These are phyloP conservation scores for Zopfochytrium polystomum DNA, from an alignment of 371 early-diverging fungal genomes.

Conservation along the genomic window DNA sequence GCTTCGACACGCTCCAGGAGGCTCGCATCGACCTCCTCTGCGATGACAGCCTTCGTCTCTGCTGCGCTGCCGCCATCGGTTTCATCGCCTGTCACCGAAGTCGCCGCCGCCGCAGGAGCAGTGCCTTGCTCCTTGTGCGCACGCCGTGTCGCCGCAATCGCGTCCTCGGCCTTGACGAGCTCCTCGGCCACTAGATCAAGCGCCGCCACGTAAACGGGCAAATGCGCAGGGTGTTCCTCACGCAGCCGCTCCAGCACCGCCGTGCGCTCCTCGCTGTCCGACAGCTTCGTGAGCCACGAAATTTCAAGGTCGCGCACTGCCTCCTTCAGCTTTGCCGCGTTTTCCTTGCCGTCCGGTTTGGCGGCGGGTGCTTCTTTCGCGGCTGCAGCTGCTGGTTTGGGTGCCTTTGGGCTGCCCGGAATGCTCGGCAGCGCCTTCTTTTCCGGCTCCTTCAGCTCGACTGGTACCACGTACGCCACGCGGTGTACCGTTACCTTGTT, in stretches of 20 bases:
- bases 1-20: slow-evolving; percentile 28
- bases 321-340: slow-evolving; percentile 57
- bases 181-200: slow-evolving; percentile 62
- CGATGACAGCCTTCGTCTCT: too few relatives aligned
- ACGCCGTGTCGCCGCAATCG: neutral
- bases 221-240: slow-evolving; percentile 48
- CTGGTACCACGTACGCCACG: slow-evolving; percentile 55
- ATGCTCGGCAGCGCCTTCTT: neutral
- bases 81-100: too few relatives aligned
- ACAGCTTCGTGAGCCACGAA: slow-evolving; percentile 72
- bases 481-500: slow-evolving; percentile 62
- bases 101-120: too few relatives aligned
- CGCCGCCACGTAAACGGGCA: slow-evolving; percentile 49
- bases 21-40: slow-evolving; percentile 3
- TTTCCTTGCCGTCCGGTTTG: slow-evolving; percentile 49
- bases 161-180: slow-evolving; percentile 53
- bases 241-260: slow-evolving; percentile 61
- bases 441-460: slow-evolving; percentile 19
- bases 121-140: slow-evolving; percentile 4
- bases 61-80: too few relatives aligned
- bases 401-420: slow-evolving; percentile 32
- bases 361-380: slow-evolving; percentile 25
- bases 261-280: slow-evolving; percentile 57
- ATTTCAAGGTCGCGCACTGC: slow-evolving; percentile 75
- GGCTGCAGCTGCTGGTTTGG: slow-evolving; percentile 13